A percentile compares a stretch with the other conserved stretches of the same genome.
These are phyloP conservation scores for Xylaria telfairii DNA, from an alignment of 495 filamentous ascomycete genomes.

Conservation along the genomic window DNA sequence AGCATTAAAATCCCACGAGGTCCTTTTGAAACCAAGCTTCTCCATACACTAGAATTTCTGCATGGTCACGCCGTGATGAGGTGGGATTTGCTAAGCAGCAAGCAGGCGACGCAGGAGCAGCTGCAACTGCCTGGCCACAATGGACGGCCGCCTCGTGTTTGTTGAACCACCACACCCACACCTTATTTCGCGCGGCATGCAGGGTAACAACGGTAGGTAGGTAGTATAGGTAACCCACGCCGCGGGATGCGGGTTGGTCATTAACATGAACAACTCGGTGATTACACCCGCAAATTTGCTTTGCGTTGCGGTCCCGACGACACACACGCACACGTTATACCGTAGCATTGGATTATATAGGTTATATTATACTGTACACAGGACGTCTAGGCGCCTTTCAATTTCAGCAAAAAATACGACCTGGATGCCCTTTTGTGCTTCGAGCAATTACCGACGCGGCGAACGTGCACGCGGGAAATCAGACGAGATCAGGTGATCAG, in stretches of 20 bases:
- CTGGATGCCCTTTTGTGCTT: background rate
- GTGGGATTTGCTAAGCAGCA: background rate
- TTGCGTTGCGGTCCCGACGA: no score
- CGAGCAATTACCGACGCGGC: conserved; percentile 1
- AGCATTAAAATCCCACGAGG: background rate
- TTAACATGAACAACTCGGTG: background rate
- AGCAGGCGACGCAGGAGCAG: background rate
- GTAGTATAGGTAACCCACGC: conserved; percentile 16
- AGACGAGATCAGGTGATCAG: conserved; percentile 18
- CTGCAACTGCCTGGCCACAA: no score
- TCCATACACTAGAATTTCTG: background rate
- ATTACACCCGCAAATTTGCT: conserved; percentile 1
- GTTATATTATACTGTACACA: background rate
- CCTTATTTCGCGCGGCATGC: no score
- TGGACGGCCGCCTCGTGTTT: conserved; percentile 11
- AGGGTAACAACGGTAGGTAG: no score
- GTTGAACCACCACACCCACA: no score
- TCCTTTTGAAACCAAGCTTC: background rate
- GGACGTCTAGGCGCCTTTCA: background rate
- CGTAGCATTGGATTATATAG: conserved; percentile 4
- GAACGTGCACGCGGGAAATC: background rate
- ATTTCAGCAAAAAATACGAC: background rate
- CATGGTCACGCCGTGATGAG: background rate
- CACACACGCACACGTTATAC: no score
- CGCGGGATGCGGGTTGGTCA: background rate